Percentiles rank a stretch among this genome's conserved stretches.
These are phyloP conservation scores for Trichoderma citrinoviride DNA, from an alignment of 2,329 filamentous ascomycete species.

Conservation along the genomic window DNA sequence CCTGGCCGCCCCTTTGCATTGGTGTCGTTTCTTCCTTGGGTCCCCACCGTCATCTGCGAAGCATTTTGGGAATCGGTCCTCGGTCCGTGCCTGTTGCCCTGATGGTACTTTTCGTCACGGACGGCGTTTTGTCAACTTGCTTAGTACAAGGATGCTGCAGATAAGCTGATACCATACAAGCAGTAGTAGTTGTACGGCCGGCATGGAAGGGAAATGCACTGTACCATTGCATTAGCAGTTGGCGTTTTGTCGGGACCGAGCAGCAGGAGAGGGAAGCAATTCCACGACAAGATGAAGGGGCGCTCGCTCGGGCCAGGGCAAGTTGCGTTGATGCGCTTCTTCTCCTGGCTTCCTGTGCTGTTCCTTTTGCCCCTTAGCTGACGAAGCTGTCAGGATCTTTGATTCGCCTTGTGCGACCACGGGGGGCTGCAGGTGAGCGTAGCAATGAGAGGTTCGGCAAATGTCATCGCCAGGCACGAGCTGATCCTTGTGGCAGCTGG, in stretches of 20 bases:
- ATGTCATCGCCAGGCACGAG: background rate
- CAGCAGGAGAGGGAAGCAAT: background rate
- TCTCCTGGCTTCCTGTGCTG: background rate
- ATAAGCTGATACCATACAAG: conserved; percentile 6
- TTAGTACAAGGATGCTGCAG: conserved; percentile 14
- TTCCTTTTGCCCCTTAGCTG: conserved; percentile 3
- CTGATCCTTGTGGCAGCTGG: too few species aligned
- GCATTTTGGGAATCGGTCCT: background rate
- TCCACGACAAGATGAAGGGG: background rate
- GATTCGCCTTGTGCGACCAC: conserved; percentile 8
- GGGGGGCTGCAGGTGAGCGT: conserved; percentile 1
- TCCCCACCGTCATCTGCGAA: conserved; percentile 17
- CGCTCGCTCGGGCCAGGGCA: background rate
- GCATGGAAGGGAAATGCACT: background rate
- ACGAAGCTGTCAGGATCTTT: conserved; percentile 12
- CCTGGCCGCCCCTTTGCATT: conserved; percentile 11
- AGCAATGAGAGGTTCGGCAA: background rate
- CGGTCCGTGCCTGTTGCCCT: conserved; percentile 3
- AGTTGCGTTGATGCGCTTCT: background rate
- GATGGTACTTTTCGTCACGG: conserved; percentile 17
- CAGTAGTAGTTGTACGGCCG: too few species aligned
- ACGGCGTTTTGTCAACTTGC: conserved; percentile 13
- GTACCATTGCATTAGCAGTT: background rate
- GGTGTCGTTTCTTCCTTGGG: too few species aligned
- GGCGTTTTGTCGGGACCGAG: background rate